Base-by-base conservation (phyloP, 768 basidiomycete genomes). In the Phlegmacium glaucopus region DNA sequence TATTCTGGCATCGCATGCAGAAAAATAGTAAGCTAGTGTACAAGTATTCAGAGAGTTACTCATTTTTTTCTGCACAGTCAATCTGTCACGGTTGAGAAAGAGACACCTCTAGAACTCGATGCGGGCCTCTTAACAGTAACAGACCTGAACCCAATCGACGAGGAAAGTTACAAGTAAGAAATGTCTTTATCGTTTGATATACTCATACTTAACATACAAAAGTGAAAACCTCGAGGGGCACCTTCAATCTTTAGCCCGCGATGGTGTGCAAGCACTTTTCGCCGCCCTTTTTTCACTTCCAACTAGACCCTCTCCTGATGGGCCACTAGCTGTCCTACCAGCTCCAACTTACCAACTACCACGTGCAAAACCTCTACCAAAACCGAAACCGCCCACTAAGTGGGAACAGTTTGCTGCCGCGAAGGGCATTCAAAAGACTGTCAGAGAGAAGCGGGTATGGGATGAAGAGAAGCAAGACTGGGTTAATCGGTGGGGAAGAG, bases 341-440 rank as follows among this genome's bases (percentile, higher is more conserved):
- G 60, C 80, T 1, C 87, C 90, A 2, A 79, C 75, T 1, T 90
- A 87, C 22, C 71, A 74, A 39, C 79, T 98, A 1, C 96, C 96
- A 0, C 81, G 96, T 17, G 79, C 93, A 26, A 98, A 99, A 64
- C 91, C 90, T 0, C 74, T 98, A 2, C 96, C 94, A 0, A 94
- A 93, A 59, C 87, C 89, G 2, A 96, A 95, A 68, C 85, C 87
- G 8, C 82, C 77, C 28, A 98, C 95, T 6, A 98, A 96, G 67
- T 99, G 96, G 96, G 91, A 98, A 72, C 76, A 80, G 47, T 99
- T 98, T 60, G 95, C 95, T 4, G 82, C 84, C 39, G 85, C 90
- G 30, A 97, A 96, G 72, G 96, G 96, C 30, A 98, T 98, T 59
- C 81, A 82, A 59, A 82, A 96, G 59, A 80, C 72, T 60, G 77